Percentiles rank a stretch among this genome's conserved stretches.
phyloP scores from a whole-genome alignment of 148 eudicot species.

The Bassia scoparia region DNA sequence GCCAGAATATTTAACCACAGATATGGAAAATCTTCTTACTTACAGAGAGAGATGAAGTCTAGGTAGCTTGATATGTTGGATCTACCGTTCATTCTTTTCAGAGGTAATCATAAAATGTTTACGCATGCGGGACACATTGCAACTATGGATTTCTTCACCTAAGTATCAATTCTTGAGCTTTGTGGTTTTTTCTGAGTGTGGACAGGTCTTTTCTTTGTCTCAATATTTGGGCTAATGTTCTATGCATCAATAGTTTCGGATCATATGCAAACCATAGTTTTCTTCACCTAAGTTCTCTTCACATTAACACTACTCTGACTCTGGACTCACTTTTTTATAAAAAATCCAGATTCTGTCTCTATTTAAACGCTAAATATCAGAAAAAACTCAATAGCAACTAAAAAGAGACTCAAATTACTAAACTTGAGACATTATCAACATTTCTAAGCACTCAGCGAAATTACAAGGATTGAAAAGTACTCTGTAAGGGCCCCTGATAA shows the following conservation, averaged over 20 bases:
- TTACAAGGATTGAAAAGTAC: too few relatives aligned
- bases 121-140: neutral
- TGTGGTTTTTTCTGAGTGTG: neutral
- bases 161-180: neutral
- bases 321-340: neutral
- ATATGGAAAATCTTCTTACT: neutral
- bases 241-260: neutral
- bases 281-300: too few relatives aligned
- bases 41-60: neutral
- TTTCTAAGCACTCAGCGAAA: too few relatives aligned
- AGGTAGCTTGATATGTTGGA: neutral
- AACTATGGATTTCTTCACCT: neutral
- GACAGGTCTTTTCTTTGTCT: neutral
- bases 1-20: constrained; percentile 10
- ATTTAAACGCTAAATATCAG: neutral
- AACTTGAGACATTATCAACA: too few relatives aligned
- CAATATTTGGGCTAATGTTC: neutral
- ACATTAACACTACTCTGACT: neutral
- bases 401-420: neutral
- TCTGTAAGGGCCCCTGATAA: too few relatives aligned
- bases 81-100: neutral
- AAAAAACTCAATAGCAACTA: neutral
- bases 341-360: neutral
- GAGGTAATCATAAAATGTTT: neutral
- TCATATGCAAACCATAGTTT: too few relatives aligned